Conservation (phyloP, 2,329 filamentous ascomycete species). For the Aspergillus ibericus region DNA sequence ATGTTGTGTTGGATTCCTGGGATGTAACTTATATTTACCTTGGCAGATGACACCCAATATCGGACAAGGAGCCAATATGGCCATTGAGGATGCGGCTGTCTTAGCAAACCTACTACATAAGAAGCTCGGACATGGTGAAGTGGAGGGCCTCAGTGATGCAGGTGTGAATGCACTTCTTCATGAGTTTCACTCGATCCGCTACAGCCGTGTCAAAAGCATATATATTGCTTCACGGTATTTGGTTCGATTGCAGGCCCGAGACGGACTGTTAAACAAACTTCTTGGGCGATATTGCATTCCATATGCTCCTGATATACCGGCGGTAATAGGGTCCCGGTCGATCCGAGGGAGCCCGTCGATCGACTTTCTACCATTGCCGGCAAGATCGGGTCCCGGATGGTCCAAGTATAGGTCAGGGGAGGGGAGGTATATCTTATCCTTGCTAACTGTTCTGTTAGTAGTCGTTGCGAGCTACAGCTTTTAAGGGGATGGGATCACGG, state of each 20-base stretch:
- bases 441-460: too few species aligned
- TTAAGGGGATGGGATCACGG: too few species aligned
- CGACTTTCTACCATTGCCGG: too few species aligned
- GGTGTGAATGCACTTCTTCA: not conserved
- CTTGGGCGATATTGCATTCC: not conserved
- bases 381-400: too few species aligned
- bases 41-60: conserved; percentile 17
- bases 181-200: not conserved
- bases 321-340: too few species aligned
- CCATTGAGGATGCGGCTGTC: conserved; percentile 11
- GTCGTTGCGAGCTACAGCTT: too few species aligned
- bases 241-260: not conserved
- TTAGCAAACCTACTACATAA: conserved; percentile 5
- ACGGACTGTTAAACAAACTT: not conserved
- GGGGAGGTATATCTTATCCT: too few species aligned
- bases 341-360: too few species aligned
- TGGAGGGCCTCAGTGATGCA: not conserved
- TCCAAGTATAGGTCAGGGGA: too few species aligned
- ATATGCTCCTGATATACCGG: too few species aligned
- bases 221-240: not conserved
- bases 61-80: conserved; percentile 15
- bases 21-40: not conserved
- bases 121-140: not conserved
- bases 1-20: not conserved
- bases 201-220: not conserved